Evolutionary conservation across 116 monocot species (phyloP), one percentile per base, ranked within the genome.

Genomic region (Papilionanthe hybrid): DNA sequence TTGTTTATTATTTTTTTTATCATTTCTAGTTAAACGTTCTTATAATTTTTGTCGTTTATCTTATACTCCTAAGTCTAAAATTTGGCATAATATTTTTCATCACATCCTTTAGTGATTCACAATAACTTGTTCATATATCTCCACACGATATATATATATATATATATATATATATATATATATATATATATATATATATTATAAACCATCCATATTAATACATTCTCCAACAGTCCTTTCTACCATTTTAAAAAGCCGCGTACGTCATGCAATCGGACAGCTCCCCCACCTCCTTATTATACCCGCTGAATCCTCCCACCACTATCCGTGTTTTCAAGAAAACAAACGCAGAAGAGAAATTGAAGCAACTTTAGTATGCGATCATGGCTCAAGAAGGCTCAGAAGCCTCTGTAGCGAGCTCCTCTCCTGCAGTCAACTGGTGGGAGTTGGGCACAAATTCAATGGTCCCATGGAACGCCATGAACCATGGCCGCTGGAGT

Each of bases 391-490:
- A 94, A 79, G 85, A 89, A 73, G 85, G 60, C 8, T 86, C 93
- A 1, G 91, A 94, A 47, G 82, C 91, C 43, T 89, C 89, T 20
- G 84, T 91, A 55, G 86, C 86, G 5, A 91, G 87, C 85, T 87
- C 86, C 19, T 83, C 89, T 0, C 71, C 83, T 0, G 69, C 78
- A 5, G 80, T 83, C 22, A 89, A 85, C 77, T 89, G 89, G 87
- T 93, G 88, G 86, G 90, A 93, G 69, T 82, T 86, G 42, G 87
- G 84, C 65, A 78, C 83, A 27, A 79, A 75, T 66, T 50, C 84
- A 23, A 63, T 13, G 13, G 25, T 32, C 19, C 1, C 43, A 25
- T 42, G 41, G 42, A 30, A 30, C 30, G 45, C 74, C 74, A 74
- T 74, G 42, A 74, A 74, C 74, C 74, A 74, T 45, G 28, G 25